Evolutionary conservation across 768 basidiomycete genomes (phyloP).

Genomic region (Pisolithus orientalis): DNA sequence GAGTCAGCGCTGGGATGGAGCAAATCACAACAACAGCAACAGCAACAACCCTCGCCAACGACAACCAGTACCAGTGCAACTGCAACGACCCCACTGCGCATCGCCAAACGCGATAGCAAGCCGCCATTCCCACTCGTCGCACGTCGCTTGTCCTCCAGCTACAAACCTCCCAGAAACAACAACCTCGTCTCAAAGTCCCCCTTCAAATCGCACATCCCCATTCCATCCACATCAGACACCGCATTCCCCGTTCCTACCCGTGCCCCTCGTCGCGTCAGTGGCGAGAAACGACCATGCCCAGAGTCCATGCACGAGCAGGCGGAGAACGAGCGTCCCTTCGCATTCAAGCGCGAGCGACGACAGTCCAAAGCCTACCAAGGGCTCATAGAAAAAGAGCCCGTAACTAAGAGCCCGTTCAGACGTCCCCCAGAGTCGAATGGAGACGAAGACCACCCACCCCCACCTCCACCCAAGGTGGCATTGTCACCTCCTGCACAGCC

Average conservation of each 20-base stretch:
- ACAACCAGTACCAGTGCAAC: conserved; percentile 9
- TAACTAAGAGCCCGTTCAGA: conserved; percentile 79
- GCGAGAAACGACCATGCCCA: conserved; percentile 73
- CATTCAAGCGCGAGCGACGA: conserved; percentile 63
- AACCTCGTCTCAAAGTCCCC: conserved; percentile 84
- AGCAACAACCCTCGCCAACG: conserved; percentile 2
- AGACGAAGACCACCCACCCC: conserved; percentile 26
- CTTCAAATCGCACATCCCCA: conserved; percentile 63
- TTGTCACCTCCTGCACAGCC: conserved; percentile 24
- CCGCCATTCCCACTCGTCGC: conserved; percentile 47
- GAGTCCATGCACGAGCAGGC: conserved; percentile 65
- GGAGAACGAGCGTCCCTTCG: conserved; percentile 66
- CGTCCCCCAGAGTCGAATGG: conserved; percentile 16
- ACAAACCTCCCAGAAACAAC: conserved; percentile 68
- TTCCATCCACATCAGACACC: conserved; percentile 30
- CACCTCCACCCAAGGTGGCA: conserved; percentile 22
- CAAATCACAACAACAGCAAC: conserved; percentile 29
- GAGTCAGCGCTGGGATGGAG: conserved; percentile 63
- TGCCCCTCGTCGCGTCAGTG: conserved; percentile 49
- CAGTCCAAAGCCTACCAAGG: conserved; percentile 72
- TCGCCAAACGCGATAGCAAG: conserved; percentile 59
- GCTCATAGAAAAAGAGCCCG: conserved; percentile 69
- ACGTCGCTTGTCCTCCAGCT: conserved; percentile 71
- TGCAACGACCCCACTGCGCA: conserved; percentile 60
- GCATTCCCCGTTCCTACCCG: conserved; percentile 10